Evolutionary conservation across 2,329 filamentous ascomycete species (phyloP), one percentile per base, ranked within the genome.

Genomic region (Amesomyces nigricolor): DNA sequence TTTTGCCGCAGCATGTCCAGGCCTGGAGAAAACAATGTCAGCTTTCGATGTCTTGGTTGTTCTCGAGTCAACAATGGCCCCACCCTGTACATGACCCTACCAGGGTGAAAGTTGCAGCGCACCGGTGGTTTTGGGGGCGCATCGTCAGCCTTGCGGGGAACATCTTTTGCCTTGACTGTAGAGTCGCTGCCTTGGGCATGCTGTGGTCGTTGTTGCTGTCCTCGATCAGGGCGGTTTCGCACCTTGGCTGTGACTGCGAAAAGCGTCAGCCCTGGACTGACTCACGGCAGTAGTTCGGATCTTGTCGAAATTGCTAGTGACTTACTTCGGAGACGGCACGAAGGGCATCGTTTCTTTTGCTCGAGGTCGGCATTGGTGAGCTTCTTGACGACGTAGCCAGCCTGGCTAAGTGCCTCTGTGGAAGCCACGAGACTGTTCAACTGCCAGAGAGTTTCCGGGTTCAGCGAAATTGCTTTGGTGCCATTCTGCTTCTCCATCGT

Each of bases 1-100:
- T 51, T 2, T 45, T 37, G 19, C 26, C 10, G 38, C 58, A 60
- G 52, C 58, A 60, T 35, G 55, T 56, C 58, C 55, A 58, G 8
- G 3, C 37, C 55, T 58, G 8, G 38, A 30, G 39, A 38, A 30
- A 5, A n/a, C 10, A 45, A 37, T 17, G 19, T 52, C 17, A 45
- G 19, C 30, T 39, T 35, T n/a, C 10, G 7, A 9, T 19, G 22
- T 11, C 0, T 26, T 4, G 0, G 38, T 7, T 22, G 16, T 29
- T 5, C 19, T 11, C 4, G 3, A 14, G 1, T 14, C 26, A 17
- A 5, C 6, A 22, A 13, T 19, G 40, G 40, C 14, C n/a, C 30
- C 3, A 45, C 49, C 30, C 45, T 45, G 13, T 13, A 38, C 4
- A 37, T 14, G 11, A 52, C 40, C 13, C 10, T 52, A 8, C 49